A percentile compares a stretch with the other conserved stretches of the same genome.
Evolutionary conservation across 805 yeast species (phyloP).

Genomic region (Ogataea paradorogensis): DNA sequence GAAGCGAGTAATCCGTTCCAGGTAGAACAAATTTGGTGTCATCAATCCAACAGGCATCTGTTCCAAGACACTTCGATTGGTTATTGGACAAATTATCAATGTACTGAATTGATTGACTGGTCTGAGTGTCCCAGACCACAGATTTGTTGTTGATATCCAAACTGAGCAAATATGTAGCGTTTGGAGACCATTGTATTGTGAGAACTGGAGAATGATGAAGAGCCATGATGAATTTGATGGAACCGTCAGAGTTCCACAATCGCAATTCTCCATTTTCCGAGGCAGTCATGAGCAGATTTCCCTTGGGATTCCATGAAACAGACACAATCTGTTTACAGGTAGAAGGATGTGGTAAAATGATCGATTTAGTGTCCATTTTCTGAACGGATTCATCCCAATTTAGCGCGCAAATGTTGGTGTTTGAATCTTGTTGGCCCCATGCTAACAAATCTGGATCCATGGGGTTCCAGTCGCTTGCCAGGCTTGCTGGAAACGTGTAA

Average conservation of each 20-base stretch:
- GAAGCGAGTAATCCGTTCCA: constrained; percentile 50
- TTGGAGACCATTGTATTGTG: constrained; percentile 57
- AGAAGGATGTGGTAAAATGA: constrained; percentile 24
- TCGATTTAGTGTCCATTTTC: constrained; percentile 13
- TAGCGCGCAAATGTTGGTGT: constrained; percentile 28
- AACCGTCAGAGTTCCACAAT: constrained; percentile 75
- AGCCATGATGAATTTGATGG: constrained; percentile 52
- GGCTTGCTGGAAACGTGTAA: constrained; percentile 40
- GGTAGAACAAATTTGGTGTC: constrained; percentile 69
- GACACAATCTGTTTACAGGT: constrained; percentile 33
- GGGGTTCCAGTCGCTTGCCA: constrained; percentile 59
- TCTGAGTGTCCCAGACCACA: constrained; percentile 63
- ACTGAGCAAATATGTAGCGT: constrained; percentile 53
- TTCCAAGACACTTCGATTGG: constrained; percentile 34
- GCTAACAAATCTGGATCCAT: constrained; percentile 43
- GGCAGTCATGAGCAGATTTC: constrained; percentile 60
- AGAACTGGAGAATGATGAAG: constrained; percentile 55
- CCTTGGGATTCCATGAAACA: constrained; percentile 61
- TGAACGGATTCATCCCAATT: constrained; percentile 15
- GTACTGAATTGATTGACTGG: constrained; percentile 49
- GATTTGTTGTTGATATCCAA: constrained; percentile 54
- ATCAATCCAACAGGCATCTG: constrained; percentile 74
- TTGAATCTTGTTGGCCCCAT: constrained; percentile 43
- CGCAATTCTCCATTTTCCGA: constrained; percentile 70
- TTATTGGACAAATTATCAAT: constrained; percentile 31